Evolutionary conservation across 2,329 filamentous ascomycete species (phyloP).

Genomic region (Penicillium frequentans): DNA sequence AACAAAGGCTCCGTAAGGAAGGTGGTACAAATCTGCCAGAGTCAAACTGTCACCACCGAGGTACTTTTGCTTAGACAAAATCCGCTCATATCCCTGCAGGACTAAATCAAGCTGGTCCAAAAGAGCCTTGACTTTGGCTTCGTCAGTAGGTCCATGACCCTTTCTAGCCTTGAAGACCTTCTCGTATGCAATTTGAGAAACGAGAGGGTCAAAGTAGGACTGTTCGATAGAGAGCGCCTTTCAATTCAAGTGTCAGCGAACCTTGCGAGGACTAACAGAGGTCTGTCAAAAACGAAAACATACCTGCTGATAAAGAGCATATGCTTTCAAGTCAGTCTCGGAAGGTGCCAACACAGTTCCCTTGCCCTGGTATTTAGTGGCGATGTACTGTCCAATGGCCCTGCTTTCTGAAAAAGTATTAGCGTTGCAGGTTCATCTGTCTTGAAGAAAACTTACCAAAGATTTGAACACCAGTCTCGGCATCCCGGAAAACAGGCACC

Average conservation of each 20-base stretch:
- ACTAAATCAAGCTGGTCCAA: constrained; percentile 7
- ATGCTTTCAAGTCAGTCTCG: constrained; percentile 19
- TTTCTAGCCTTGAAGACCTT: constrained; percentile 16
- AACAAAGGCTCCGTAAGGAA: constrained; percentile 12
- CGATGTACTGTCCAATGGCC: constrained; percentile 35
- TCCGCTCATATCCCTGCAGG: constrained; percentile 18
- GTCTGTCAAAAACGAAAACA: background rate
- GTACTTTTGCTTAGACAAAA: constrained; percentile 21
- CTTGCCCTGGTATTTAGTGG: constrained; percentile 17
- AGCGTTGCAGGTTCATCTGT: background rate
- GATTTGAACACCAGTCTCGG: constrained; percentile 28
- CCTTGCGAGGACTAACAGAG: no score
- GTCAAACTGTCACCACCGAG: constrained; percentile 20
- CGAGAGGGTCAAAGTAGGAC: constrained; percentile 22
- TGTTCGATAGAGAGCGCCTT: constrained; percentile 29
- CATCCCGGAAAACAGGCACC: constrained; percentile 36
- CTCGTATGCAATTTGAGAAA: constrained; percentile 13
- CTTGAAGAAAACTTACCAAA: constrained; percentile 2
- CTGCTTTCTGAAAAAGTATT: constrained; percentile 24
- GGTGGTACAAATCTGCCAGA: constrained; percentile 13
- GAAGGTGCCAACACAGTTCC: constrained; percentile 13
- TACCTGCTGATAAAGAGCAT: constrained; percentile 25
- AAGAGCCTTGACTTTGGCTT: constrained; percentile 9
- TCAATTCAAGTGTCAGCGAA: background rate
- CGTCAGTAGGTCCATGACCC: constrained; percentile 11